These are phyloP conservation scores for Schwanniomyces yamadae DNA, from an alignment of 805 yeast genomes.

Conservation along the genomic window DNA sequence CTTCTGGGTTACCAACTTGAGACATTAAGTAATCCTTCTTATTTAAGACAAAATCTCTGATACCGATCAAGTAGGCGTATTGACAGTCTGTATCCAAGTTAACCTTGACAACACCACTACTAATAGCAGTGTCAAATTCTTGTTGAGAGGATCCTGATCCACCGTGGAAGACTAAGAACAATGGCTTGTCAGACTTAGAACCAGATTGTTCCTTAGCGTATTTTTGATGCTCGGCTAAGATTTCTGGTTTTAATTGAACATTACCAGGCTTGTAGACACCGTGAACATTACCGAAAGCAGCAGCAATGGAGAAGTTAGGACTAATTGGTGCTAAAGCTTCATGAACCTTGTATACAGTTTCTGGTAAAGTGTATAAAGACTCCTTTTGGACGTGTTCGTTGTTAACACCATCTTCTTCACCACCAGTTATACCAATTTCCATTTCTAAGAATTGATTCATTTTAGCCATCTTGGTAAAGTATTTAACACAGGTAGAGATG, in stretches of 20 bases:
- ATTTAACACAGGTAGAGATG: conserved; percentile 90
- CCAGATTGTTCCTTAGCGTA: conserved; percentile 73
- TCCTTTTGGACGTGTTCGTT: conserved; percentile 90
- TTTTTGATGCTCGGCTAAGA: conserved; percentile 93
- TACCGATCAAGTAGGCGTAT: conserved; percentile 94
- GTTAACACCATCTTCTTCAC: conserved; percentile 99
- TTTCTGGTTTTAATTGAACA: conserved; percentile 87
- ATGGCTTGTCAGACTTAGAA: conserved; percentile 60
- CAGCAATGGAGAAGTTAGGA: conserved; percentile 98
- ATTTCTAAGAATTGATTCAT: conserved; percentile 97
- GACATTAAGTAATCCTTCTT: conserved; percentile 91
- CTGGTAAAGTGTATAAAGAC: conserved; percentile 89
- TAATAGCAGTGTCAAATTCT: conserved; percentile 90
- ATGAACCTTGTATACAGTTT: conserved; percentile 89
- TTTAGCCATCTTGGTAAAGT: conserved; percentile 91
- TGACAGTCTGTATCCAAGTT: conserved; percentile 99
- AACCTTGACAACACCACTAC: conserved; percentile 96
- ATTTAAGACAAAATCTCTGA: conserved; percentile 93
- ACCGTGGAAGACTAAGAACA: conserved; percentile 99
- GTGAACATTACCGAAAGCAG: conserved; percentile 99
- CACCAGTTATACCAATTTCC: conserved; percentile 99
- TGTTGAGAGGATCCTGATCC: conserved; percentile 96
- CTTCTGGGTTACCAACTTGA: conserved; percentile 99
- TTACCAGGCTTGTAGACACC: conserved; percentile 99
- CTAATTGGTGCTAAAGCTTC: conserved; percentile 86